phyloP scores from a whole-genome alignment of 2,329 filamentous ascomycete species.

The Hymenoscyphus linearis region DNA sequence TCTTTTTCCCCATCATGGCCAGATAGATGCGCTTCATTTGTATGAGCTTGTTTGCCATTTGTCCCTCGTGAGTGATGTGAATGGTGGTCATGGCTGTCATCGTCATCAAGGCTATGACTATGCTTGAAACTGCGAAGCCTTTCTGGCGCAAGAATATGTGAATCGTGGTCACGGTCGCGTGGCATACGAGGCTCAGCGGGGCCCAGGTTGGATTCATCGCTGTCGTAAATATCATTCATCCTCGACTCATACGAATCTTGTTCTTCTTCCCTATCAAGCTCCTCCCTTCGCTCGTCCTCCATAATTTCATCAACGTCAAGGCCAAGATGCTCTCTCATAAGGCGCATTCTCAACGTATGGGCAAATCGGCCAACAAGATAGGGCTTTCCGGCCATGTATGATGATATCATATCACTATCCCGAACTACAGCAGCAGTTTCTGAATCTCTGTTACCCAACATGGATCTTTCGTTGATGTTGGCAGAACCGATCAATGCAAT shows the following conservation, averaged over 20 bases:
- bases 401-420: slow-evolving; percentile 88
- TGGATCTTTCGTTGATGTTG: slow-evolving; percentile 97
- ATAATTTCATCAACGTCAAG: slow-evolving; percentile 88
- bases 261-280: slow-evolving; percentile 51
- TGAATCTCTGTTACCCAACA: slow-evolving; percentile 87
- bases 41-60: slow-evolving; percentile 51
- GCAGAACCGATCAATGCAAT: slow-evolving; percentile 92
- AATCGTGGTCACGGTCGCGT: slow-evolving; percentile 43
- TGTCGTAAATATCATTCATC: slow-evolving; percentile 58
- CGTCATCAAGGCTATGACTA: slow-evolving; percentile 39
- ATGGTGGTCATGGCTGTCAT: slow-evolving; percentile 39
- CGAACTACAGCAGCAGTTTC: slow-evolving; percentile 86
- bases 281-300: slow-evolving; percentile 68
- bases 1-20: slow-evolving; percentile 75
- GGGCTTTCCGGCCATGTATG: slow-evolving; percentile 82
- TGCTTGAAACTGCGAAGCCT: slow-evolving; percentile 67
- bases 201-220: slow-evolving; percentile 28
- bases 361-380: slow-evolving; percentile 91
- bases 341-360: slow-evolving; percentile 82
- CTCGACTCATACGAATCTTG: slow-evolving; percentile 46
- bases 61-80: slow-evolving; percentile 38
- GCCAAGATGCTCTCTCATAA: slow-evolving; percentile 97
- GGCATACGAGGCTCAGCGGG: slow-evolving; percentile 4
- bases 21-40: slow-evolving; percentile 57
- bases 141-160: slow-evolving; percentile 45